These are phyloP conservation scores for Naganishia kalamii DNA, from an alignment of 768 basidiomycete species.

Conservation along the genomic window DNA sequence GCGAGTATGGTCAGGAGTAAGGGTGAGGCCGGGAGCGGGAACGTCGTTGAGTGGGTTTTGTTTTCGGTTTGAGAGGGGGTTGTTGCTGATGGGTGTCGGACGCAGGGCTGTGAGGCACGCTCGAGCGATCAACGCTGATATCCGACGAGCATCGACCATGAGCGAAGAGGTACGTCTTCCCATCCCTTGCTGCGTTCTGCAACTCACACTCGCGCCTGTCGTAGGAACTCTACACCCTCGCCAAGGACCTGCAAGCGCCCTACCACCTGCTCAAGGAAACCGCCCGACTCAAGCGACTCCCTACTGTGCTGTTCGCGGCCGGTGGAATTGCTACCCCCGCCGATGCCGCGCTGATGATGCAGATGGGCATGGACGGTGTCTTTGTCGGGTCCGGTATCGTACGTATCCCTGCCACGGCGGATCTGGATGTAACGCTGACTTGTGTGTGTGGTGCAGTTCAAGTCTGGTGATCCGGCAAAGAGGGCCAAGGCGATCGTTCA, in stretches of 20 bases:
- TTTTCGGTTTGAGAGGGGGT: not conserved
- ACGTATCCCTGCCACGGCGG: constrained; percentile 52
- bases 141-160: constrained; percentile 79
- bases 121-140: constrained; percentile 73
- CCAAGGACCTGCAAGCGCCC: constrained; percentile 69
- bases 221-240: constrained; percentile 76
- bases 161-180: constrained; percentile 58
- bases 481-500: constrained; percentile 93
- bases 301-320: constrained; percentile 87
- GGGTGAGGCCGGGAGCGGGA: constrained; percentile 54
- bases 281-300: constrained; percentile 82
- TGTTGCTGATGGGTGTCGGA: not conserved
- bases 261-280: constrained; percentile 94
- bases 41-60: constrained; percentile 46
- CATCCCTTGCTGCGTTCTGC: not conserved
- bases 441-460: constrained; percentile 22
- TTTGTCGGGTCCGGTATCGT: constrained; percentile 97
- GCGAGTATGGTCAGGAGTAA: constrained; percentile 97
- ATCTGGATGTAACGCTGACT: not conserved
- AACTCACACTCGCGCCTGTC: not conserved
- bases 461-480: constrained; percentile 90
- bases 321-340: constrained; percentile 88
- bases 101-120: constrained; percentile 77
- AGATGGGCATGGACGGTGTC: constrained; percentile 93
- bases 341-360: constrained; percentile 98